A percentile compares a stretch with the other conserved stretches of the same genome.
Conservation (phyloP, 805 yeast species). For the Metschnikowia orientalis region DNA sequence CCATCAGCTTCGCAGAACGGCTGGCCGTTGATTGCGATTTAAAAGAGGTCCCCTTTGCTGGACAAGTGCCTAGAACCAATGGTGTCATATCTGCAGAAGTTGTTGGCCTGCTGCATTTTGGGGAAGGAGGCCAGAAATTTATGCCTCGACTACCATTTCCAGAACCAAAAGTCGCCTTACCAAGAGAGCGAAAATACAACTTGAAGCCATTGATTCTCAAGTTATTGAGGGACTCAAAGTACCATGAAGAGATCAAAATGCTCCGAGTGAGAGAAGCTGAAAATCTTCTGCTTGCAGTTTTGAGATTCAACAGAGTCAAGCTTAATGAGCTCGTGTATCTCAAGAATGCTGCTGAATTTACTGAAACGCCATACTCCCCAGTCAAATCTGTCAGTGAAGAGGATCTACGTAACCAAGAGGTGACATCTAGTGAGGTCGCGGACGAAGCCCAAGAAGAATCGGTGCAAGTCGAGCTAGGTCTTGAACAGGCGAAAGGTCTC, state of each 20-base stretch:
- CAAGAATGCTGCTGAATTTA: constrained; percentile 1
- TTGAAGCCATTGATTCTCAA: constrained; percentile 16
- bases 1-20: constrained; percentile 26
- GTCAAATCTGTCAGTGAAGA: no score
- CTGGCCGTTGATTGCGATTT: constrained; percentile 9
- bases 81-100: constrained; percentile 3
- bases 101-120: constrained; percentile 14
- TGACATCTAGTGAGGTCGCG: no score
- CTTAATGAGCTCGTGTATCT: constrained; percentile 16
- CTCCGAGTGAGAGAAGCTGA: constrained; percentile 13
- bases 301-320: constrained; percentile 13
- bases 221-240: constrained; percentile 10
- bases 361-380: no score
- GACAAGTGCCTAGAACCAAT: constrained; percentile 10
- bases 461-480: background rate
- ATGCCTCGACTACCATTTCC: constrained; percentile 1
- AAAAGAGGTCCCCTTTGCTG: constrained; percentile 1
- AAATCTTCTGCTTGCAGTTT: constrained; percentile 10
- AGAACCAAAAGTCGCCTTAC: constrained; percentile 10
- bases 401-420: no score
- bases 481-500: background rate
- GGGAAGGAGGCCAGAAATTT: constrained; percentile 3
- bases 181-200: constrained; percentile 15
- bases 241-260: constrained; percentile 9
- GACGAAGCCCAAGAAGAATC: background rate